Conservation (phyloP, 2,329 filamentous ascomycete genomes). For the Penicillium sp. region DNA sequence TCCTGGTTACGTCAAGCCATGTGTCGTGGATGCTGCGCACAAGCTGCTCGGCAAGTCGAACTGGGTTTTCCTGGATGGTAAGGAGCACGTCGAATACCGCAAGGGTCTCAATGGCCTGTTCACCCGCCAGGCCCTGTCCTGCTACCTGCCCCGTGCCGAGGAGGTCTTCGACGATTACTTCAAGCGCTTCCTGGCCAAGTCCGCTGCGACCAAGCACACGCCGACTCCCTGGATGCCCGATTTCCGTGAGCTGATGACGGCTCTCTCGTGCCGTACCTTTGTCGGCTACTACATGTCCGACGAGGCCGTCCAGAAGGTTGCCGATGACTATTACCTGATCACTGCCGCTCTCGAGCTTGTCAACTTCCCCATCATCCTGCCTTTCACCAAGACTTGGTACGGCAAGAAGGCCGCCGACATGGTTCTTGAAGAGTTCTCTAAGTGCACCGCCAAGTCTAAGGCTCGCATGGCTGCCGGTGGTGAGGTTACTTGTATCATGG, state of each 20-base stretch:
- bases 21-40: constrained; percentile 89
- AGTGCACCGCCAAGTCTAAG: constrained; percentile 92
- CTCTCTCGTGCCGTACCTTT: constrained; percentile 94
- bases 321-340: constrained; percentile 95
- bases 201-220: constrained; percentile 70
- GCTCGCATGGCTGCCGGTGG: constrained; percentile 88
- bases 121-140: constrained; percentile 83
- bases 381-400: constrained; percentile 95
- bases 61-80: constrained; percentile 97
- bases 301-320: constrained; percentile 87
- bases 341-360: constrained; percentile 94
- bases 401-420: constrained; percentile 94
- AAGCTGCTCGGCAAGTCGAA: constrained; percentile 91
- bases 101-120: constrained; percentile 95
- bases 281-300: constrained; percentile 94
- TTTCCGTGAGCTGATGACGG: constrained; percentile 94
- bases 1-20: constrained; percentile 88
- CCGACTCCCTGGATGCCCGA: constrained; percentile 85
- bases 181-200: constrained; percentile 74
- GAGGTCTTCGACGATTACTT: constrained; percentile 90
- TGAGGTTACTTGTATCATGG: constrained; percentile 88
- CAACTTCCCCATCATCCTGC: constrained; percentile 96
- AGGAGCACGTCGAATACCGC: constrained; percentile 92
- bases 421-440: constrained; percentile 85
- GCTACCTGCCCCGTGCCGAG: constrained; percentile 89